These are phyloP conservation scores for Colletotrichum karsti DNA, from an alignment of 2,329 filamentous ascomycete genomes.

Conservation along the genomic window DNA sequence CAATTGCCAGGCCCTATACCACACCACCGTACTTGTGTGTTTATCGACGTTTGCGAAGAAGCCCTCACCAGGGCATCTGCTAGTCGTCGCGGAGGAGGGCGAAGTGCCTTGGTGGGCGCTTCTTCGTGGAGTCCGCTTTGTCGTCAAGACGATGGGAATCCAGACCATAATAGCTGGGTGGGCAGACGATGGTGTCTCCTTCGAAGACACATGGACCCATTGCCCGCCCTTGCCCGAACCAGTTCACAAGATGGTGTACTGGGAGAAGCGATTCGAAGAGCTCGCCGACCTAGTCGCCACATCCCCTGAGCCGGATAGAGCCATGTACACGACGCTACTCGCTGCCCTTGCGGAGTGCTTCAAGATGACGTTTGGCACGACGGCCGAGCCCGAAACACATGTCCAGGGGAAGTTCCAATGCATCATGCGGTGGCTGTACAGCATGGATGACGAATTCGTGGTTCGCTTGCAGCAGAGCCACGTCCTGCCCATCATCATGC, in stretches of 20 bases:
- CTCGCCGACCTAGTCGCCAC: constrained; percentile 25
- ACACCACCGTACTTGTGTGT: constrained; percentile 33
- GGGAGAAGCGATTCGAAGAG: constrained; percentile 26
- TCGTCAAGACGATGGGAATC: constrained; percentile 28
- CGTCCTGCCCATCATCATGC: constrained; percentile 26
- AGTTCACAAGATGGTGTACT: constrained; percentile 15
- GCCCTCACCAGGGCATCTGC: constrained; percentile 27
- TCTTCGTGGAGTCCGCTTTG: constrained; percentile 29
- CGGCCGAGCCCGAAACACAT: neutral
- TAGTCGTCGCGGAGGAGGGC: constrained; percentile 28
- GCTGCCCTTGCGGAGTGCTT: constrained; percentile 1
- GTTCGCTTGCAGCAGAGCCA: constrained; percentile 20
- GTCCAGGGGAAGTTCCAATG: constrained; percentile 17
- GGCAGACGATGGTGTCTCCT: neutral
- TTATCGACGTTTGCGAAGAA: constrained; percentile 30
- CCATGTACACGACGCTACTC: constrained; percentile 4
- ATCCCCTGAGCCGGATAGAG: neutral
- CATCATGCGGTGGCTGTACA: constrained; percentile 30
- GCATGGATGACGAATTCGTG: constrained; percentile 21
- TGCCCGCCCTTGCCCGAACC: neutral
- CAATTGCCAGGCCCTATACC: constrained; percentile 33
- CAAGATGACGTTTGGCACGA: constrained; percentile 23
- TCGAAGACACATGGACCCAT: constrained; percentile 11
- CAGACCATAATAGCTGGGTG: constrained; percentile 28
- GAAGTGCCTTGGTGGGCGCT: constrained; percentile 32